A percentile compares a stretch with the other conserved stretches of the same genome.
Conservation (phyloP, 2,329 filamentous ascomycete genomes). For the Orbilia brochopaga region DNA sequence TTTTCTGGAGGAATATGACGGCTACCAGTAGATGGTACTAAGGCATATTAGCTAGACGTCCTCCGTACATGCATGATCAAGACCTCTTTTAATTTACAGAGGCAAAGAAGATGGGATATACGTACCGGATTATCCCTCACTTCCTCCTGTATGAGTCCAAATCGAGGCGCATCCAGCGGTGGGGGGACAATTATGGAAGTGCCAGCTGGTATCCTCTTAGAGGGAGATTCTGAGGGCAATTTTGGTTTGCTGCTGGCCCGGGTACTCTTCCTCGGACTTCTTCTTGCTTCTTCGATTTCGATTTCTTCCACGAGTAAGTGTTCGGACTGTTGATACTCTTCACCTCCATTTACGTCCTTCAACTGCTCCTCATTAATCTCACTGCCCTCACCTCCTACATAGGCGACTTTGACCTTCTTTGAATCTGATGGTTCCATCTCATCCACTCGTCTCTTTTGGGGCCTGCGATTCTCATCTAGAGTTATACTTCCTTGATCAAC, state of each 20-base stretch:
- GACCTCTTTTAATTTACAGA: slow-evolving; percentile 3
- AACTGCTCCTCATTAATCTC: too few species aligned
- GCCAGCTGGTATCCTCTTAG: slow-evolving; percentile 34
- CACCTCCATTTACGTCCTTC: too few species aligned
- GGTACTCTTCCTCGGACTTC: neutral
- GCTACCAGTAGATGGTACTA: slow-evolving; percentile 49
- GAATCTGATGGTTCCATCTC: too few species aligned
- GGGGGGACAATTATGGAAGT: slow-evolving; percentile 45
- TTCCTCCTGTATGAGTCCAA: slow-evolving; percentile 50
- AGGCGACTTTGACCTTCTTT: too few species aligned
- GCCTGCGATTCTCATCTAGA: too few species aligned
- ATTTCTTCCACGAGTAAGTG: too few species aligned
- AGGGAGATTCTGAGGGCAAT: slow-evolving; percentile 16
- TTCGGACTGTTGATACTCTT: too few species aligned
- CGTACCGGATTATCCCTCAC: slow-evolving; percentile 45
- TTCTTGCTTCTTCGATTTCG: neutral
- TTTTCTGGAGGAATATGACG: slow-evolving; percentile 46
- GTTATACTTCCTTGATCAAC: too few species aligned
- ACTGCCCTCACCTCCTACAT: too few species aligned
- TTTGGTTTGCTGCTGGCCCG: neutral
- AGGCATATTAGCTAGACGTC: too few species aligned
- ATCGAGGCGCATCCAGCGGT: slow-evolving; percentile 26
- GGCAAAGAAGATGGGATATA: slow-evolving; percentile 3
- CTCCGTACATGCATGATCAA: too few species aligned
- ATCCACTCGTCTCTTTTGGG: too few species aligned